Conservation (phyloP, 495 filamentous ascomycete genomes). For the Parathielavia appendiculata region DNA sequence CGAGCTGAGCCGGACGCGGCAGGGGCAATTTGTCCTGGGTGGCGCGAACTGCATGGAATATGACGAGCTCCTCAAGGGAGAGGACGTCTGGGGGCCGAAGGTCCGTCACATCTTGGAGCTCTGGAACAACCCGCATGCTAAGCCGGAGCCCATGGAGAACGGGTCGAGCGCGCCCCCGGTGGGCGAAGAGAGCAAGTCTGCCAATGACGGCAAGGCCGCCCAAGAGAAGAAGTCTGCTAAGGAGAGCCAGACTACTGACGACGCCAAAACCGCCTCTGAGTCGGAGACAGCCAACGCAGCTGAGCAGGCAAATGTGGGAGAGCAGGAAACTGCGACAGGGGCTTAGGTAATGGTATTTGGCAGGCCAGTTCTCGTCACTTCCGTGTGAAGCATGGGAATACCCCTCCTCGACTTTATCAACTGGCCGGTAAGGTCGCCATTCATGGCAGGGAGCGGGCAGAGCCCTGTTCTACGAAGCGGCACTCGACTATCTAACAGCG, state of each 20-base stretch:
- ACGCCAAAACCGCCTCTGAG: neutral
- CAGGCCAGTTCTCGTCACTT: neutral
- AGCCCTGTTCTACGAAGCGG: no score
- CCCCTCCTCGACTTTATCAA: no score
- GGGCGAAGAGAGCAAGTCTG: neutral
- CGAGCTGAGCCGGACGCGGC: conserved; percentile 70
- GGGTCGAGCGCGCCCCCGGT: neutral
- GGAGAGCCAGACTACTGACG: neutral
- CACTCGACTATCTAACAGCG: no score
- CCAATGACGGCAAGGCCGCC: neutral
- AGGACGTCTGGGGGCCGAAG: conserved; percentile 77
- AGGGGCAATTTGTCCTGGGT: conserved; percentile 68
- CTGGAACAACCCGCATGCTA: conserved; percentile 20
- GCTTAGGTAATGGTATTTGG: neutral
- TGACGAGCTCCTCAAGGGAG: conserved; percentile 68
- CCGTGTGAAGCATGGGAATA: neutral
- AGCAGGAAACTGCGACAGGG: conserved; percentile 5
- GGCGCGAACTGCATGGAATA: conserved; percentile 72
- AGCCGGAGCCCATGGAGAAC: neutral
- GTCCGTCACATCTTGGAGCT: conserved; percentile 55
- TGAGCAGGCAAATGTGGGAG: neutral
- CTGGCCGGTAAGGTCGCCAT: no score
- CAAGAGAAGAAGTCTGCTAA: neutral
- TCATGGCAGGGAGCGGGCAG: no score
- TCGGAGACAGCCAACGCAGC: neutral